Evolutionary conservation across 2,329 filamentous ascomycete genomes (phyloP).

Genomic region (Cadophora luteo-olivacea): DNA sequence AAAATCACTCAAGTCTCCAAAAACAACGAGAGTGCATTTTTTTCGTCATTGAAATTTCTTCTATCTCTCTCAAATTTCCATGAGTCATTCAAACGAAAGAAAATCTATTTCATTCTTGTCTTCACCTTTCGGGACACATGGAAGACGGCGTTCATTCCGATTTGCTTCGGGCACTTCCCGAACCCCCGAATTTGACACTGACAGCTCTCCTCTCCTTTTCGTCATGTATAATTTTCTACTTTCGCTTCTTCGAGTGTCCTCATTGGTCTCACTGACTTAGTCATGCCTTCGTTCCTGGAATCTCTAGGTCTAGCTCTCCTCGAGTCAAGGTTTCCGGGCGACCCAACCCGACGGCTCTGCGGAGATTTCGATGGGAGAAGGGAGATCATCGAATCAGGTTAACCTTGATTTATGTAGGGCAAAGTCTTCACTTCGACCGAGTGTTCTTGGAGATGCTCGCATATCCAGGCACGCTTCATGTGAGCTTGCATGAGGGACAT

Average conservation of each 20-base stretch:
- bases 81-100: constrained; percentile 12
- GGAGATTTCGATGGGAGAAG: constrained; percentile 15
- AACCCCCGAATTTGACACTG: constrained; percentile 9
- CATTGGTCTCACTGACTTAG: neutral
- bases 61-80: neutral
- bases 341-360: constrained; percentile 19
- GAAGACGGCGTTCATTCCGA: neutral
- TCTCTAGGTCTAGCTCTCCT: neutral
- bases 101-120: neutral
- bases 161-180: constrained; percentile 6
- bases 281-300: neutral
- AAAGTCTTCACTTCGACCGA: constrained; percentile 16
- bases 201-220: constrained; percentile 2
- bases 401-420: neutral
- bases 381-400: neutral
- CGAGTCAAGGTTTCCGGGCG: constrained; percentile 6
- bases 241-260: neutral
- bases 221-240: neutral
- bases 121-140: neutral
- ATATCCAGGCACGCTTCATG: neutral
- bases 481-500: neutral
- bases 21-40: constrained; percentile 4
- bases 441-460: neutral
- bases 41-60: neutral
- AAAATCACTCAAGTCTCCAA: constrained; percentile 18